These are phyloP conservation scores for Jatropha curcas DNA, from an alignment of 345 rosid species.

Conservation along the genomic window DNA sequence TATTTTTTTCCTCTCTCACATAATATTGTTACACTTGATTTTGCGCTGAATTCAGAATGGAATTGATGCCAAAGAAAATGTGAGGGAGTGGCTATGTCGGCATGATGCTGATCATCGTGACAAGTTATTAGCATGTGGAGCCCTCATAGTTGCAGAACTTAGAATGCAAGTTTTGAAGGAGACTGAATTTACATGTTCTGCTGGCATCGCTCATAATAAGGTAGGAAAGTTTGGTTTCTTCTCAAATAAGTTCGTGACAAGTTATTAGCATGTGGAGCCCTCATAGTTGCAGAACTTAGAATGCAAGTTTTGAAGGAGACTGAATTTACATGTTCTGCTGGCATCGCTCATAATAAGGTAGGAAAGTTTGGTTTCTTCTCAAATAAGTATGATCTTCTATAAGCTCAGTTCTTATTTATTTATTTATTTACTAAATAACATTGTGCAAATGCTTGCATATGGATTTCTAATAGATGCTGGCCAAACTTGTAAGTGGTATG, in stretches of 20 bases:
- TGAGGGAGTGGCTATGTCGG: conserved; percentile 59
- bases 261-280: conserved; percentile 75
- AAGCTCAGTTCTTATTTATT: neutral
- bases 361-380: neutral
- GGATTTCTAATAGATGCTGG: conserved; percentile 64
- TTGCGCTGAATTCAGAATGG: conserved; percentile 45
- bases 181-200: conserved; percentile 87
- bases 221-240: conserved; percentile 19
- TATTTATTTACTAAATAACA: neutral
- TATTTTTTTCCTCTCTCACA: neutral
- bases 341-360: conserved; percentile 89
- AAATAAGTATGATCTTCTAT: neutral
- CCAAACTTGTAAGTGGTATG: conserved; percentile 93
- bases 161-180: conserved; percentile 77
- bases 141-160: conserved; percentile 73
- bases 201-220: conserved; percentile 95
- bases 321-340: too few relatives aligned
- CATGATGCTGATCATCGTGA: conserved; percentile 68
- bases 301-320: conserved; percentile 76
- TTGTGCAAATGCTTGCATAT: neutral
- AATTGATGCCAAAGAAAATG: conserved; percentile 48
- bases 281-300: conserved; percentile 81
- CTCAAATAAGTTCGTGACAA: conserved; percentile 70
- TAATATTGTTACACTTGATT: conserved; percentile 11
- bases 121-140: conserved; percentile 81